phyloP scores from a whole-genome alignment of 2,329 filamentous ascomycete genomes.

The Aspergillus floridensis region DNA sequence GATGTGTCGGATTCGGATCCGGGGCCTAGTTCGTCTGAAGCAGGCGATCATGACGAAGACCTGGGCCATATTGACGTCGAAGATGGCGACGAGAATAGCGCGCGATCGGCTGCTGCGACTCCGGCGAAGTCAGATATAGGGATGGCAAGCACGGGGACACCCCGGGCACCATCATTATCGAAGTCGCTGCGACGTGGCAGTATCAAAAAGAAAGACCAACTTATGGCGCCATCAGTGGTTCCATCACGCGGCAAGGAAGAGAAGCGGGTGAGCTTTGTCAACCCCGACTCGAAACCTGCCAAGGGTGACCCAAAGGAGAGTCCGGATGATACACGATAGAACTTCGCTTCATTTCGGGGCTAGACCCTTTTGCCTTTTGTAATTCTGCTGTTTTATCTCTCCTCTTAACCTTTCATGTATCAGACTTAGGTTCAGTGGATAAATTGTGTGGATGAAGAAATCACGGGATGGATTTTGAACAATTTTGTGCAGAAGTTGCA shows the following conservation, averaged over 20 bases:
- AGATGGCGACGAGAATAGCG: constrained; percentile 42
- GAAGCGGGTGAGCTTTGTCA: constrained; percentile 39
- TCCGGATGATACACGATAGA: constrained; percentile 19
- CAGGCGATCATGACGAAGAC: constrained; percentile 54
- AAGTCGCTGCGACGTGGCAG: constrained; percentile 32
- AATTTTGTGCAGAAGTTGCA: neutral
- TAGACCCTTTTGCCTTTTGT: constrained; percentile 7
- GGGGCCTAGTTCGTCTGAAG: constrained; percentile 44
- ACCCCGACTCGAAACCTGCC: constrained; percentile 30
- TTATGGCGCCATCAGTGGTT: constrained; percentile 26
- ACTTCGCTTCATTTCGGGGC: constrained; percentile 3
- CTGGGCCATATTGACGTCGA: constrained; percentile 47
- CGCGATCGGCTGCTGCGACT: constrained; percentile 31
- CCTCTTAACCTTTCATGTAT: constrained; percentile 15
- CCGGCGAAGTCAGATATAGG: constrained; percentile 36
- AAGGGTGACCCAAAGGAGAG: constrained; percentile 27
- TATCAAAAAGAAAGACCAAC: constrained; percentile 30
- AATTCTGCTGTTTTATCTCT: constrained; percentile 13
- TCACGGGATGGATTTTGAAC: neutral
- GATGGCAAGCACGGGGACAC: constrained; percentile 28
- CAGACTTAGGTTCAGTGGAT: constrained; percentile 10
- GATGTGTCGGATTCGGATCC: constrained; percentile 64
- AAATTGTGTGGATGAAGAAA: neutral
- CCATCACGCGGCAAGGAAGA: constrained; percentile 33
- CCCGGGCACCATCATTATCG: constrained; percentile 25